Percentiles rank a stretch among this genome's conserved stretches.
Evolutionary conservation across 495 filamentous ascomycete genomes (phyloP).

Genomic region (Tuber melanosporum): DNA sequence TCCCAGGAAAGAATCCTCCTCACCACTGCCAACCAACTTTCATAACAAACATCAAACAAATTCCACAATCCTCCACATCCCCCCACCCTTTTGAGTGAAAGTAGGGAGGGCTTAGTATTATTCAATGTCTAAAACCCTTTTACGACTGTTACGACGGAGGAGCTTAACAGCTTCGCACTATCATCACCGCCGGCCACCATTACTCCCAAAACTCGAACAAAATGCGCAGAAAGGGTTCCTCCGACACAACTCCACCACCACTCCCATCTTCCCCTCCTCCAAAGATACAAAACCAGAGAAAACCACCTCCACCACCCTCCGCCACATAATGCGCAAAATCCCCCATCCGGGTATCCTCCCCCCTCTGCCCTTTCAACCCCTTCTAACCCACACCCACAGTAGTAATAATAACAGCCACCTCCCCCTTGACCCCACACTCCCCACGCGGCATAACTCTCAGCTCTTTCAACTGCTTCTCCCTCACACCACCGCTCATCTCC

Average conservation of each 20-base stretch:
- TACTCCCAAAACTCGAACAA: background rate
- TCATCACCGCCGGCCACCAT: background rate
- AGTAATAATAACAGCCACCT: conserved; percentile 33
- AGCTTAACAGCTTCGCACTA: background rate
- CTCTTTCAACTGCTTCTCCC: conserved; percentile 40
- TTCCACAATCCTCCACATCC: background rate
- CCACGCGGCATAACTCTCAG: conserved; percentile 41
- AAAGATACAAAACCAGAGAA: background rate
- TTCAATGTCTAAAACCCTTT: background rate
- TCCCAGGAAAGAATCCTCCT: background rate
- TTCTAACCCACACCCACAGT: conserved; percentile 8
- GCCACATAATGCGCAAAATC: conserved; percentile 33
- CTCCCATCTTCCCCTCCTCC: background rate
- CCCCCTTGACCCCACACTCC: conserved; percentile 11
- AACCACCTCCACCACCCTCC: conserved; percentile 17
- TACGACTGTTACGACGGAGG: background rate
- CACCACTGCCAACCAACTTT: background rate
- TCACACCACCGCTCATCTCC: conserved; percentile 36
- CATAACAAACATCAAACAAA: background rate
- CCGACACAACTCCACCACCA: background rate
- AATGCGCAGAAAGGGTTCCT: background rate
- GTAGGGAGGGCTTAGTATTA: background rate
- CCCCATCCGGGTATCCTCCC: conserved; percentile 30
- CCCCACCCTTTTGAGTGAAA: background rate
- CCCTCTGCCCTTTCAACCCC: background rate